Evolutionary conservation across 1,284 basidiomycete species (phyloP).

Genomic region (Veloporphyrellus conicus): DNA sequence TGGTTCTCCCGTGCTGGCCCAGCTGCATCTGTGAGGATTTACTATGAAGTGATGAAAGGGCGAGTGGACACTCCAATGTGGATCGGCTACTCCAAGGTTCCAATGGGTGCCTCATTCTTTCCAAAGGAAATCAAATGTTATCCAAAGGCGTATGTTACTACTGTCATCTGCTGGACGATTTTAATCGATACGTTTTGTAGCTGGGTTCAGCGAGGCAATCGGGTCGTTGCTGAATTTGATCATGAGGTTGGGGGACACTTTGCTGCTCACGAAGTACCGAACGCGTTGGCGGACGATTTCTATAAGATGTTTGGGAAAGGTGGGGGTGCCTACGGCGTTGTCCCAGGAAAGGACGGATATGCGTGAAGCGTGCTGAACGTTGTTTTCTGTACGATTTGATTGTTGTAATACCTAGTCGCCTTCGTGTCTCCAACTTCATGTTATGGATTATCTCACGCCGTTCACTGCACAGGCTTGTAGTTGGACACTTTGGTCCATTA

Average conservation of each 20-base stretch:
- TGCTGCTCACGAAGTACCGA: constrained; percentile 36
- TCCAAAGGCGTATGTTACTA: constrained; percentile 37
- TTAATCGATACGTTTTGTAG: constrained; percentile 7
- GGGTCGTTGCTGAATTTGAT: constrained; percentile 18
- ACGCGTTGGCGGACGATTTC: constrained; percentile 35
- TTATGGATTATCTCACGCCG: neutral
- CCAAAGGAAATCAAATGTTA: constrained; percentile 40
- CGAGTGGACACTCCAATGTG: neutral
- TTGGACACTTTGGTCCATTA: neutral
- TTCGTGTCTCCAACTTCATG: too few species aligned
- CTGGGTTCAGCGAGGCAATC: constrained; percentile 16
- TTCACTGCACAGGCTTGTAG: neutral
- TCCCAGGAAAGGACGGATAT: constrained; percentile 33
- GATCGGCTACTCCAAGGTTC: constrained; percentile 31
- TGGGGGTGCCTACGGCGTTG: constrained; percentile 36
- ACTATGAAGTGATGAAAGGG: constrained; percentile 39
- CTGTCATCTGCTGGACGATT: neutral
- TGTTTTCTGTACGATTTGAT: too few species aligned
- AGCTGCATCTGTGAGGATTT: constrained; percentile 49
- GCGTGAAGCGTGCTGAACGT: constrained; percentile 6
- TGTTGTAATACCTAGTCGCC: neutral
- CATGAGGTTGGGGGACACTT: constrained; percentile 42
- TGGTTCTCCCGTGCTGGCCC: constrained; percentile 58
- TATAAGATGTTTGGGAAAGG: constrained; percentile 40
- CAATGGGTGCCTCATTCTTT: constrained; percentile 47